Evolutionary conservation across 768 basidiomycete genomes (phyloP).

Genomic region (Mycena polygramma): DNA sequence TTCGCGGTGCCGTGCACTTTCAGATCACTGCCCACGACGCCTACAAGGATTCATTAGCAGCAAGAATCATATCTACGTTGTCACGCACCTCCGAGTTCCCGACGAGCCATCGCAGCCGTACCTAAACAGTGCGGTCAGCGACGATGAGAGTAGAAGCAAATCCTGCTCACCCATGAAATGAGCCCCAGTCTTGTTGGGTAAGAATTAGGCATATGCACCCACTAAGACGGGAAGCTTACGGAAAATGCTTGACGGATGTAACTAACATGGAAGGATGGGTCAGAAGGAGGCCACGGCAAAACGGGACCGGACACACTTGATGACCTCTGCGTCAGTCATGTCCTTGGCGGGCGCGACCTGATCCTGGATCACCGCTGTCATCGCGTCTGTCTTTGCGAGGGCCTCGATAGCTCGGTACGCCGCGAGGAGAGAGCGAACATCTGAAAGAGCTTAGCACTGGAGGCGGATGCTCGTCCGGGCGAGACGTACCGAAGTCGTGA

Average conservation of each 20-base stretch:
- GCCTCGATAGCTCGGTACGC: conserved; percentile 11
- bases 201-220: neutral
- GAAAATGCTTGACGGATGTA: conserved; percentile 9
- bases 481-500: conserved; percentile 14
- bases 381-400: conserved; percentile 12
- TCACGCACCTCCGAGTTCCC: conserved; percentile 4
- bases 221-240: neutral
- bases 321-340: conserved; percentile 14
- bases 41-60: neutral
- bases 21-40: conserved; percentile 36
- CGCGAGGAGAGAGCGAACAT: conserved; percentile 14
- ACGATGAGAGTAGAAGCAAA: neutral
- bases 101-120: conserved; percentile 22
- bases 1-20: conserved; percentile 36
- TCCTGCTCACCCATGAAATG: conserved; percentile 22
- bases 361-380: conserved; percentile 8
- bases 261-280: neutral
- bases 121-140: neutral
- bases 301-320: neutral
- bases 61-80: too few relatives aligned
- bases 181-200: neutral
- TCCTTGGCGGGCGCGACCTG: conserved; percentile 2
- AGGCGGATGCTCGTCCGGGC: neutral
- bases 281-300: neutral
- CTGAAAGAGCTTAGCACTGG: neutral